A percentile compares a stretch with the other conserved stretches of the same genome.
Conservation (phyloP, 176 grass and related monocot genomes). For the Rhynchospora breviuscula region DNA sequence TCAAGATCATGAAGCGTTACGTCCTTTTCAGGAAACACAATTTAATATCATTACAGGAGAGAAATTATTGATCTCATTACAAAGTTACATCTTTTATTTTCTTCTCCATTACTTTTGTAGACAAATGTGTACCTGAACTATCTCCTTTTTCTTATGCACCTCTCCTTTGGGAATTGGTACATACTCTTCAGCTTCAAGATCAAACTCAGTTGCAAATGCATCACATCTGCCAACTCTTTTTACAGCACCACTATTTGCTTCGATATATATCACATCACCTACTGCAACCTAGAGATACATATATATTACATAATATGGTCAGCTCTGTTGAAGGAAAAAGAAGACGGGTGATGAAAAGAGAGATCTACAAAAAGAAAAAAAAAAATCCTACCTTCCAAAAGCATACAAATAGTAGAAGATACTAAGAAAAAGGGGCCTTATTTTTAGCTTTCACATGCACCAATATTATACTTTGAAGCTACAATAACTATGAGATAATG, state of each 20-base stretch:
- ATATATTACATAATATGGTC: not conserved
- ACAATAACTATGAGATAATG: not conserved
- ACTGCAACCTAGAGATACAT: conserved; percentile 54
- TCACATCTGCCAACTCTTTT: conserved; percentile 99
- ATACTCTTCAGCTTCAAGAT: conserved; percentile 99
- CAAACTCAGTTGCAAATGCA: conserved; percentile 96
- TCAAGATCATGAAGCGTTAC: conserved; percentile 94
- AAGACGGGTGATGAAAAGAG: conserved; percentile 1
- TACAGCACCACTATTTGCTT: conserved; percentile 94
- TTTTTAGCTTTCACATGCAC: not conserved
- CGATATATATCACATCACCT: conserved; percentile 98
- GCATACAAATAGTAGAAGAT: not conserved
- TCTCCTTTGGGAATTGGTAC: conserved; percentile 98
- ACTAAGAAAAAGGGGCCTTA: not conserved
- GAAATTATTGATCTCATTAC: conserved; percentile 5
- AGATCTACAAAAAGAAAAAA: not conserved
- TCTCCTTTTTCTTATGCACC: conserved; percentile 96
- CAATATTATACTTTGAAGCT: not conserved
- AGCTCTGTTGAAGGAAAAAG: not conserved
- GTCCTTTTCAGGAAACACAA: conserved; percentile 40
- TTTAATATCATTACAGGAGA: not conserved
- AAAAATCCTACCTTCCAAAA: not conserved
- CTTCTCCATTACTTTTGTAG: not conserved
- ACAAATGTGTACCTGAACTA: conserved; percentile 65
- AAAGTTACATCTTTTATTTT: conserved; percentile 11